Evolutionary conservation across 805 yeast species (phyloP), one percentile per base, ranked within the genome.

Genomic region (Zygosaccharomyces kombuchaensis): DNA sequence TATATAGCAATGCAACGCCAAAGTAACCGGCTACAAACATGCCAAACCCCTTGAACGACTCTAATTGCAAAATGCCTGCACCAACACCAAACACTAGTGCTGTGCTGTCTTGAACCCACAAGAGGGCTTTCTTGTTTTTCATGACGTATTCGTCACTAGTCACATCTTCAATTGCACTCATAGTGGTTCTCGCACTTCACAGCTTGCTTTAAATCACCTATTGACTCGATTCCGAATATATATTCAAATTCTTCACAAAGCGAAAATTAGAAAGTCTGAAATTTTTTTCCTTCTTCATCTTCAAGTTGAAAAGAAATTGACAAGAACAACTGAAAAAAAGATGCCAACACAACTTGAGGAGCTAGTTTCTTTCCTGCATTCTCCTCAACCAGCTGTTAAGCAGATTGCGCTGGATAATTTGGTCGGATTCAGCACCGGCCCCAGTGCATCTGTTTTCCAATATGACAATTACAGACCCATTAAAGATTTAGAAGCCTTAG

Each of bases 321-420:
- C 29, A 26, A 32, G 34, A 38, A 36, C 25, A 32, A 36, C n/a
- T n/a, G 29, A 25, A 36, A 14, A 21, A 23, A 50, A 48, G 12
- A 77, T 77, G 81, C 72, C 79, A 2, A 52, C 75, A 8, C 80
- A 78, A 59, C 59, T 78, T 16, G 77, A 76, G 60, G 81, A 78
- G 55, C 70, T 90, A 36, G 95, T 88, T 17, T 80, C 75, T 39
- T 89, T 90, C 60, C 72, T 90, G 50, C 96, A 87, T 63, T 79
- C 91, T 6, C 83, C 86, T 1, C 87, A 84, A 59, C 82, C 85
- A 2, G 83, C 84, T 9, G 86, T 88, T 26, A 80, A 84, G 48
- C 87, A 83, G 55, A 82, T 89, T 46, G 97, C 97, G 0, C 71
- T 90, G 39, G 93, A 86, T 57, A 82, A 88, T 62, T 65, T 89